Percentiles rank a stretch among this genome's conserved stretches.
Evolutionary conservation across 805 yeast genomes (phyloP).

Genomic region (Candida jianshihensis): DNA sequence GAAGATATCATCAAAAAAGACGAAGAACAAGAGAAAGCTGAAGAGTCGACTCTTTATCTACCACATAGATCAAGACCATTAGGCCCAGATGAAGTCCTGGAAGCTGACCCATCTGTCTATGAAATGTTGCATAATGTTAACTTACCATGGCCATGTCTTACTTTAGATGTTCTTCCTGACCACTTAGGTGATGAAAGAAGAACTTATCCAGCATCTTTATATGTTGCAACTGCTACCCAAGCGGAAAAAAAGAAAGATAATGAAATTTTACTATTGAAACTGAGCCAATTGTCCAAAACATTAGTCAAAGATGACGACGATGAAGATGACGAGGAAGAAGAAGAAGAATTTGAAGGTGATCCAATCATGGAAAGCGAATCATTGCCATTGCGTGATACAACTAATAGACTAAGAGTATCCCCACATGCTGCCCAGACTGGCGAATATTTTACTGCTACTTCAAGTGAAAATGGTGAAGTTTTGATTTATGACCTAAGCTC

Average conservation of each 20-base stretch:
- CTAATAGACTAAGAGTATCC: slow-evolving; percentile 80
- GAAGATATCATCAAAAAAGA: slow-evolving; percentile 30
- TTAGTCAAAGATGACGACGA: slow-evolving; percentile 77
- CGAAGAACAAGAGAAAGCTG: slow-evolving; percentile 29
- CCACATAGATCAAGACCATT: slow-evolving; percentile 87
- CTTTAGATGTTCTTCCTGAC: slow-evolving; percentile 86
- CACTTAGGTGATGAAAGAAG: slow-evolving; percentile 82
- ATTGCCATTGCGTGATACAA: slow-evolving; percentile 72
- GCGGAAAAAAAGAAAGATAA: slow-evolving; percentile 84
- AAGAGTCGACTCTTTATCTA: slow-evolving; percentile 53
- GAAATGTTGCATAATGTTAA: slow-evolving; percentile 94
- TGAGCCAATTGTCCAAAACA: slow-evolving; percentile 78
- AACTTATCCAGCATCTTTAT: slow-evolving; percentile 79
- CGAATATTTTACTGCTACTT: slow-evolving; percentile 80
- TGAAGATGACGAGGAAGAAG: slow-evolving; percentile 67
- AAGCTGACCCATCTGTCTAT: slow-evolving; percentile 93
- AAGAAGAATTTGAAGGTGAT: slow-evolving; percentile 64
- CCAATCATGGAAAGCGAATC: slow-evolving; percentile 85
- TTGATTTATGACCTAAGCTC: slow-evolving; percentile 74
- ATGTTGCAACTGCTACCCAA: slow-evolving; percentile 89
- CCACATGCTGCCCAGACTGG: slow-evolving; percentile 71
- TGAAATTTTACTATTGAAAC: slow-evolving; percentile 76
- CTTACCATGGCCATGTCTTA: slow-evolving; percentile 95
- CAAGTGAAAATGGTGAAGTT: slow-evolving; percentile 89
- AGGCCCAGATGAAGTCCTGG: slow-evolving; percentile 93